phyloP scores from a whole-genome alignment of 2,329 filamentous ascomycete genomes.

The Aspergillus sergii region DNA sequence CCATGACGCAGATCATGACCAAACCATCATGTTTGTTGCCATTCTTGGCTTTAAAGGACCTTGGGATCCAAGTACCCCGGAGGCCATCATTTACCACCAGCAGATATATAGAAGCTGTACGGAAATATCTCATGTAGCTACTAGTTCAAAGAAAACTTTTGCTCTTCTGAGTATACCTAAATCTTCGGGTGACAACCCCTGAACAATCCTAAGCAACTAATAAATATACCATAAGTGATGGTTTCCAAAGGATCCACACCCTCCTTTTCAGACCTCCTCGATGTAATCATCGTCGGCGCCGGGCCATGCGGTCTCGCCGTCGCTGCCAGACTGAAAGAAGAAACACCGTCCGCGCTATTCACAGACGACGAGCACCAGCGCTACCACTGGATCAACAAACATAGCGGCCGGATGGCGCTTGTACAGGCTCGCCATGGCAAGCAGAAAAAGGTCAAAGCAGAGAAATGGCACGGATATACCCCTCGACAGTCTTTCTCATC shows the following conservation, averaged over 20 bases:
- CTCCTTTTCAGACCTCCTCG: conserved; percentile 37
- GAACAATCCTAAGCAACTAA: neutral
- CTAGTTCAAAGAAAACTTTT: neutral
- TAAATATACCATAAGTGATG: neutral
- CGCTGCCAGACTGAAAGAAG: conserved; percentile 71
- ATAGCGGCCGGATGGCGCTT: conserved; percentile 61
- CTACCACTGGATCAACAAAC: conserved; percentile 75
- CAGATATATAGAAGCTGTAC: neutral
- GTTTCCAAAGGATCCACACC: neutral
- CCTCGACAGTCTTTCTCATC: conserved; percentile 9
- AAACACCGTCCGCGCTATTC: conserved; percentile 75
- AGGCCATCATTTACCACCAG: conserved; percentile 5
- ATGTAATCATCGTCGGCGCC: conserved; percentile 73
- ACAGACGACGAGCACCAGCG: conserved; percentile 80
- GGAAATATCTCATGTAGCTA: neutral
- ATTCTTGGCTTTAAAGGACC: conserved; percentile 28
- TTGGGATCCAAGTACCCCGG: conserved; percentile 39
- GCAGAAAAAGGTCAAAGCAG: conserved; percentile 30
- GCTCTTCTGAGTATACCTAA: no score
- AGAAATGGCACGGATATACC: conserved; percentile 24
- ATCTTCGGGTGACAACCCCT: neutral
- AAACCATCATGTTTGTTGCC: conserved; percentile 11
- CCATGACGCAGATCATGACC: conserved; percentile 13
- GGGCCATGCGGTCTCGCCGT: conserved; percentile 76
- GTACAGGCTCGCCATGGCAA: conserved; percentile 32